Evolutionary conservation across 148 eudicot genomes (phyloP).

Genomic region (Spergularia bocconei): DNA sequence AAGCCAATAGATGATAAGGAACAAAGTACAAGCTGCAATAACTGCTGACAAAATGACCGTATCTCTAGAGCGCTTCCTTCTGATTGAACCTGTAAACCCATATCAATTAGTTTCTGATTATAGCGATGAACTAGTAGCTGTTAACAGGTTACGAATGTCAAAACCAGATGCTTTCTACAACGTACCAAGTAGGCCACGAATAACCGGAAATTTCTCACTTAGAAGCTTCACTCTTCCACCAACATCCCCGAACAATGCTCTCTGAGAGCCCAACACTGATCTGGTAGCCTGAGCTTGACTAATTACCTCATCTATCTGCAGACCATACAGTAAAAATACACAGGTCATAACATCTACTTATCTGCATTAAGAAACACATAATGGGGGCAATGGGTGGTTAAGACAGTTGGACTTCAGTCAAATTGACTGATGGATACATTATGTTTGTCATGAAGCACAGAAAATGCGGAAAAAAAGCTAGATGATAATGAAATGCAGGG

Average conservation of each 20-base stretch:
- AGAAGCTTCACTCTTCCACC: constrained; percentile 86
- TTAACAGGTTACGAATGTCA: not conserved
- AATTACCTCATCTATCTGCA: constrained; percentile 92
- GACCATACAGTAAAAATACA: constrained; percentile 1
- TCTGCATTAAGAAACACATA: not conserved
- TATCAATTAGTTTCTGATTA: not conserved
- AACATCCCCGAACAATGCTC: constrained; percentile 82
- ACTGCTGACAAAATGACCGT: constrained; percentile 77
- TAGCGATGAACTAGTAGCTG: constrained; percentile 2
- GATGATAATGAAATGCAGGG: not conserved
- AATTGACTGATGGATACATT: not conserved
- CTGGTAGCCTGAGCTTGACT: constrained; percentile 93
- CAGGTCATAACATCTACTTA: not conserved
- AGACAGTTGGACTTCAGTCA: not conserved
- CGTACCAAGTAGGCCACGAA: constrained; percentile 88
- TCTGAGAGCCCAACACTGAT: constrained; percentile 79
- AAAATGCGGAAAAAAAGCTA: constrained; percentile 3
- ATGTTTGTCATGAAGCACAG: constrained; percentile 11
- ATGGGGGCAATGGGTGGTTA: not conserved
- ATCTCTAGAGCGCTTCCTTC: constrained; percentile 71
- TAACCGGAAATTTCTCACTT: constrained; percentile 87
- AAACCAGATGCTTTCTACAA: not conserved
- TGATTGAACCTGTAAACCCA: constrained; percentile 62
- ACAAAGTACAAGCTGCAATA: constrained; percentile 80
- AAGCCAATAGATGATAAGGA: constrained; percentile 85